phyloP scores from a whole-genome alignment of 495 filamentous ascomycete genomes.

The Astrothelium macrocarpum region DNA sequence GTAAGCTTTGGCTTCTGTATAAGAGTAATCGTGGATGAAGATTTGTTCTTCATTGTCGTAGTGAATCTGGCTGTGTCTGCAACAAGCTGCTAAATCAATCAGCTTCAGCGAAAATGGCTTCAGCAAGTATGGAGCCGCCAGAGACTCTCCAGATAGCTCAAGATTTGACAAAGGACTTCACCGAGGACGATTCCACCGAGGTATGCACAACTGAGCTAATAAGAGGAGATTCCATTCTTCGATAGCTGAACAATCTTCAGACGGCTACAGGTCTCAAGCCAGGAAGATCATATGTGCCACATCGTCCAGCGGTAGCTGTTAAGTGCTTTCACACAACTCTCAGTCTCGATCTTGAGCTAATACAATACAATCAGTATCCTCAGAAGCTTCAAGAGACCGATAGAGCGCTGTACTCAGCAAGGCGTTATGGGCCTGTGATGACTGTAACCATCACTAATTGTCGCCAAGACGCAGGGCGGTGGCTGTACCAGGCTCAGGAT shows the following conservation, averaged over 20 bases:
- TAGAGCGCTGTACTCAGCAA: constrained; percentile 1
- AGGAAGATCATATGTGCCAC: constrained; percentile 1
- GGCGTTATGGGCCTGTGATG: background rate
- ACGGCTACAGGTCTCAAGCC: background rate
- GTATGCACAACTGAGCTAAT: background rate
- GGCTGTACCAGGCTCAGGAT: constrained; percentile 4
- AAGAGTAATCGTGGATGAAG: background rate
- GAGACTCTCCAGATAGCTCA: background rate
- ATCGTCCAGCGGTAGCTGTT: background rate
- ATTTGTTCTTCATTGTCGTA: background rate
- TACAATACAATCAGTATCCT: background rate
- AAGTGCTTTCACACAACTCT: background rate
- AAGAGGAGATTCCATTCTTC: background rate
- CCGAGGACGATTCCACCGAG: background rate
- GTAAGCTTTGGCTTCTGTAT: background rate
- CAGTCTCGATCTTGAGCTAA: constrained; percentile 3
- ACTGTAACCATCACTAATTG: background rate
- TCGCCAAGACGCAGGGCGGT: background rate
- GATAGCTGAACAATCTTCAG: constrained; percentile 4
- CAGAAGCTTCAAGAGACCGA: background rate
- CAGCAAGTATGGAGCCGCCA: background rate
- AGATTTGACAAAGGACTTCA: background rate
- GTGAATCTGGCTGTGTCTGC: background rate
- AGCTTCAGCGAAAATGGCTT: constrained; percentile 1
- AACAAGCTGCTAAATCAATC: background rate